Conservation (phyloP, 1,284 basidiomycete genomes). For the Pascua guehoae region DNA sequence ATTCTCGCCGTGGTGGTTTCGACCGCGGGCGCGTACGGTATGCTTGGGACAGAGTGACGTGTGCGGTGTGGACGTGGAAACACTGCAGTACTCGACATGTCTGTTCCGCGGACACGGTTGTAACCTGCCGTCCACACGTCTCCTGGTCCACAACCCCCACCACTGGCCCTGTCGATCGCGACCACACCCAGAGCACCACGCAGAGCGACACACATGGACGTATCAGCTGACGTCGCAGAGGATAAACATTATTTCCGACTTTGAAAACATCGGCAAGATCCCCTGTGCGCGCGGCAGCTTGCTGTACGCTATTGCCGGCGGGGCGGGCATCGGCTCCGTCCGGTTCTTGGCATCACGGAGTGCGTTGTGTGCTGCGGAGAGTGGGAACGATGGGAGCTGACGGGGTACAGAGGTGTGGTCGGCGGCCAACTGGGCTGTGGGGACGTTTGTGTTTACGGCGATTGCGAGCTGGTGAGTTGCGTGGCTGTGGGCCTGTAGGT, state of each 20-base stretch:
- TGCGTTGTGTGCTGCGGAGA: slow-evolving; percentile 18
- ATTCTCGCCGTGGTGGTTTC: no score
- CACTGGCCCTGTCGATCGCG: no score
- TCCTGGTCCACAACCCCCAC: no score
- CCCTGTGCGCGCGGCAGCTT: slow-evolving; percentile 45
- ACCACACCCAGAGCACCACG: no score
- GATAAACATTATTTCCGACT: slow-evolving; percentile 15
- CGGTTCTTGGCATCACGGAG: slow-evolving; percentile 39
- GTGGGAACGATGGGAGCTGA: not conserved
- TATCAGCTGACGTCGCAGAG: slow-evolving; percentile 7
- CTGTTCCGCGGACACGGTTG: no score
- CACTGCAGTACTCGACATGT: no score
- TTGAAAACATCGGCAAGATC: slow-evolving; percentile 34
- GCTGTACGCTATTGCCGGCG: slow-evolving; percentile 46
- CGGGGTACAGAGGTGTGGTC: not conserved
- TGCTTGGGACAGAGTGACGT: no score
- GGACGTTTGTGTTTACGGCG: slow-evolving; percentile 37
- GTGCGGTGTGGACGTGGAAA: not conserved
- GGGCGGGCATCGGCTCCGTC: slow-evolving; percentile 39
- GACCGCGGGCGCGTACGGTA: no score
- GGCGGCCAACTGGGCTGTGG: slow-evolving; percentile 44
- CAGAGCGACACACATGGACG: not conserved
- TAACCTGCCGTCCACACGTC: no score
- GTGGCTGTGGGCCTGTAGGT: no score
- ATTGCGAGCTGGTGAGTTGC: slow-evolving; percentile 36